Evolutionary conservation across 306 rosid genomes (phyloP).

Genomic region (Fagus sylvatica): DNA sequence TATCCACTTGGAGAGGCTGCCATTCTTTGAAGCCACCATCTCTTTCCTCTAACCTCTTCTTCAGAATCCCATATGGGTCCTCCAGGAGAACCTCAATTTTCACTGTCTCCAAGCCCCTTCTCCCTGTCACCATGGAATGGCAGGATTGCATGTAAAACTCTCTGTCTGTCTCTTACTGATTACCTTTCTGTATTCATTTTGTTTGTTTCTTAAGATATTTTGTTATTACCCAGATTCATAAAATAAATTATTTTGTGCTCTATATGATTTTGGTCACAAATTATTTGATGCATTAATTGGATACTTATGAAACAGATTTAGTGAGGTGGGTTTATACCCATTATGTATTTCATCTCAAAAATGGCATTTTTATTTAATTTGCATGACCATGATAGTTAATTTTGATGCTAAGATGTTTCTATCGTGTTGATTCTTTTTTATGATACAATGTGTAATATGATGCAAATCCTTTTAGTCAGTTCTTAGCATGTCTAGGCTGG

Average conservation of each 20-base stretch:
- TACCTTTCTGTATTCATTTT: not conserved
- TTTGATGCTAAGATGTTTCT: slow-evolving; percentile 7
- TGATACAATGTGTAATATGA: not conserved
- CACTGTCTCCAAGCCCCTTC: slow-evolving; percentile 41
- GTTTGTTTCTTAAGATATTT: not conserved
- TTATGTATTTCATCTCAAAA: not conserved
- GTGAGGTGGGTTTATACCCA: not conserved
- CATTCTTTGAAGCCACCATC: slow-evolving; percentile 34
- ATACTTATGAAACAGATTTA: not conserved
- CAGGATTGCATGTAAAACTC: slow-evolving; percentile 82
- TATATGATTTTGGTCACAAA: not conserved
- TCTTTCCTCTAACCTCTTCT: slow-evolving; percentile 29
- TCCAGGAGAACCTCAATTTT: slow-evolving; percentile 36
- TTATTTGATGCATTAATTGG: not conserved
- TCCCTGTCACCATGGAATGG: slow-evolving; percentile 87
- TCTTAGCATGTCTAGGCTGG: slow-evolving; percentile 7
- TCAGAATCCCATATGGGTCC: slow-evolving; percentile 36
- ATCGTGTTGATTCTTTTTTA: not conserved
- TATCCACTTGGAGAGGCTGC: slow-evolving; percentile 36
- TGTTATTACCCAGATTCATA: not conserved
- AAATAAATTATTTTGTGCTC: too few species aligned
- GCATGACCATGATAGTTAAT: not conserved
- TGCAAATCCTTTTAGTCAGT: not conserved
- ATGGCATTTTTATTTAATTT: not conserved
- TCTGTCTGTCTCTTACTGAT: not conserved